Percentiles rank a stretch among this genome's conserved stretches.
phyloP scores from a whole-genome alignment of 805 yeast genomes.

The Candida koratica region DNA sequence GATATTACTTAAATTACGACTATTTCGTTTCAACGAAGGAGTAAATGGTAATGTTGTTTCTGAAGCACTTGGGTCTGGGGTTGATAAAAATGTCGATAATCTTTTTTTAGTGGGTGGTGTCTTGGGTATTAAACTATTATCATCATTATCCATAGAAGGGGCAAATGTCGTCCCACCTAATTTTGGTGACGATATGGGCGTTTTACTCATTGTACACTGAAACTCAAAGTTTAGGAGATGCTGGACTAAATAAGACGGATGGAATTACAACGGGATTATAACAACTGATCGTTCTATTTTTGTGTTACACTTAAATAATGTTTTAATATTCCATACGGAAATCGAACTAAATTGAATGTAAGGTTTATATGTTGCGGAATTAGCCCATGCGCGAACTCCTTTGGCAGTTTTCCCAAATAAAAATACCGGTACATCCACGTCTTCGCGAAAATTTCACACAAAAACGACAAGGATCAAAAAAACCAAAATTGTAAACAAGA shows the following conservation, averaged over 20 bases:
- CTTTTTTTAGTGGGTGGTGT: slow-evolving; percentile 30
- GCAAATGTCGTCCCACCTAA: slow-evolving; percentile 9
- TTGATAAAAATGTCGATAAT: slow-evolving; percentile 29
- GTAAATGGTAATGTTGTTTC: slow-evolving; percentile 31
- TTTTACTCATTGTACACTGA: slow-evolving; percentile 16
- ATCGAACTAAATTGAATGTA: too few relatives aligned
- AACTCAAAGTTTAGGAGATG: too few relatives aligned
- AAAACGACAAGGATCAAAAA: slow-evolving; percentile 4
- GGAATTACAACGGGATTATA: too few relatives aligned
- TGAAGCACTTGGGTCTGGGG: slow-evolving; percentile 31
- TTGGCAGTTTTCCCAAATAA: not conserved
- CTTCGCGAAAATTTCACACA: slow-evolving; percentile 1
- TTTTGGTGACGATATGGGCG: slow-evolving; percentile 36
- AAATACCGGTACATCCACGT: not conserved
- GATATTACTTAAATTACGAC: slow-evolving; percentile 6
- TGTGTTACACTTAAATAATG: too few relatives aligned
- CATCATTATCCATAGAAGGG: slow-evolving; percentile 12
- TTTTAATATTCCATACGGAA: too few relatives aligned
- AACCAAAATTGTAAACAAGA: slow-evolving; percentile 7
- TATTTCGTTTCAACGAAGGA: slow-evolving; percentile 37
- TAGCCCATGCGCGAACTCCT: too few relatives aligned
- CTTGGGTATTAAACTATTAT: slow-evolving; percentile 13
- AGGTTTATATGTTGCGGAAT: too few relatives aligned
- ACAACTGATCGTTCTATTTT: too few relatives aligned
- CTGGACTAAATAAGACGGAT: too few relatives aligned